Conservation (phyloP, 2,329 filamentous ascomycete species). For the Cladorrhinum sp. region DNA sequence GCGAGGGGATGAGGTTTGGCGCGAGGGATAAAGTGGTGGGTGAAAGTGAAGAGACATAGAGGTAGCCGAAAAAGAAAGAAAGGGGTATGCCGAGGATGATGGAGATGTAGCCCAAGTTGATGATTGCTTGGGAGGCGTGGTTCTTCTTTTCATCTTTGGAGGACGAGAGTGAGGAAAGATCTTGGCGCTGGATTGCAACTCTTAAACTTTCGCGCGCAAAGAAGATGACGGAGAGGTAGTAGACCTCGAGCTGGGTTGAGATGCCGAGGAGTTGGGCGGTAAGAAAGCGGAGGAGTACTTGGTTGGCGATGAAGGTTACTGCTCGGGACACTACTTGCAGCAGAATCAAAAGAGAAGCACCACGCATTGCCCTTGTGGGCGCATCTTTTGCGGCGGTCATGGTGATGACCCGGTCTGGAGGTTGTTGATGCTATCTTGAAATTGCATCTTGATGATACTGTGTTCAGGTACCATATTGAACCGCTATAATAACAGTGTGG, state of each 20-base stretch:
- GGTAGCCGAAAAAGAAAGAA: constrained; percentile 60
- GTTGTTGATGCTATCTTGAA: background rate
- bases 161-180: constrained; percentile 32
- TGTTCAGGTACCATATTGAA: background rate
- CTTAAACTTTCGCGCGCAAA: constrained; percentile 89
- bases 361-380: constrained; percentile 51
- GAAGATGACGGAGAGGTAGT: constrained; percentile 88
- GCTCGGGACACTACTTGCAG: constrained; percentile 85
- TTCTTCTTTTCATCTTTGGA: constrained; percentile 19
- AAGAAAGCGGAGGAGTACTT: constrained; percentile 81
- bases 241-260: constrained; percentile 87
- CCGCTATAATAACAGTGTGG: background rate
- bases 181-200: constrained; percentile 83
- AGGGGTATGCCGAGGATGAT: constrained; percentile 65
- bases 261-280: constrained; percentile 82
- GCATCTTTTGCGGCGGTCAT: background rate
- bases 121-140: constrained; percentile 63
- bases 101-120: constrained; percentile 85
- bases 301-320: constrained; percentile 88
- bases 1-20: constrained; percentile 58
- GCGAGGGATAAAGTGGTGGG: constrained; percentile 51
- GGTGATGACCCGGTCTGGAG: background rate
- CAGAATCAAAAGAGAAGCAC: constrained; percentile 80
- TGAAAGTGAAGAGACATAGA: constrained; percentile 60
- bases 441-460: background rate